Evolutionary conservation across 192 early-diverging fungal genomes (phyloP).

Genomic region (Coemansia sp.): DNA sequence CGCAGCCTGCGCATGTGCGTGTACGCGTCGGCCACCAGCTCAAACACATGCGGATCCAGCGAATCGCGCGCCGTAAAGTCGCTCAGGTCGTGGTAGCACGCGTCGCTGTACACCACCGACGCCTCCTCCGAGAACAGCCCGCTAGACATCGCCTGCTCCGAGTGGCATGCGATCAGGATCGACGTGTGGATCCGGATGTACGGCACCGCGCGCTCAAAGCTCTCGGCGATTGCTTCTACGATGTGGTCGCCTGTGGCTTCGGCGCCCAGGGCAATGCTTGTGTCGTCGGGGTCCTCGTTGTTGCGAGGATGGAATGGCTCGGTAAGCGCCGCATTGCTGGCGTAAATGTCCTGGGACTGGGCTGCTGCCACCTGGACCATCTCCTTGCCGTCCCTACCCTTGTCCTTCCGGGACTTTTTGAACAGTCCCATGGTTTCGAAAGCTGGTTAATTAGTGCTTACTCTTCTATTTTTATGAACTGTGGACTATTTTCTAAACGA

Average conservation of each 20-base stretch:
- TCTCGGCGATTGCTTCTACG: slow-evolving; percentile 14
- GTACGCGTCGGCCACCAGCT: slow-evolving; percentile 70
- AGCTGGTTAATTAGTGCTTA: too few relatives aligned
- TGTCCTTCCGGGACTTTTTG: slow-evolving; percentile 32
- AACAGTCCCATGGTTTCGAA: slow-evolving; percentile 35
- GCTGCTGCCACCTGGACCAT: background rate
- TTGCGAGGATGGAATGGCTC: background rate
- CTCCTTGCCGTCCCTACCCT: slow-evolving; percentile 5
- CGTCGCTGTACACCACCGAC: slow-evolving; percentile 43
- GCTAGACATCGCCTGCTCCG: slow-evolving; percentile 26
- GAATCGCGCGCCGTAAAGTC: slow-evolving; percentile 36
- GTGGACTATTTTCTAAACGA: too few relatives aligned
- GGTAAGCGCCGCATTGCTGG: background rate
- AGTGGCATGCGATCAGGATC: slow-evolving; percentile 43
- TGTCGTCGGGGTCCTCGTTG: background rate
- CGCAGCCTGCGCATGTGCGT: slow-evolving; percentile 65
- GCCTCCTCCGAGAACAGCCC: slow-evolving; percentile 35
- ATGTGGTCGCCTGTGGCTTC: slow-evolving; percentile 31
- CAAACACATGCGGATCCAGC: slow-evolving; percentile 63
- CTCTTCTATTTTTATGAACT: too few relatives aligned
- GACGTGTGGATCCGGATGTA: slow-evolving; percentile 50
- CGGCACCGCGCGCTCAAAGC: slow-evolving; percentile 27
- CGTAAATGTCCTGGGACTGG: background rate
- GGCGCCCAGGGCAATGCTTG: slow-evolving; percentile 5
- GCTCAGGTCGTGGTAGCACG: slow-evolving; percentile 45